Base-by-base conservation (phyloP, 106 monocot genomes). In the Alisma plantagoaquatica region DNA sequence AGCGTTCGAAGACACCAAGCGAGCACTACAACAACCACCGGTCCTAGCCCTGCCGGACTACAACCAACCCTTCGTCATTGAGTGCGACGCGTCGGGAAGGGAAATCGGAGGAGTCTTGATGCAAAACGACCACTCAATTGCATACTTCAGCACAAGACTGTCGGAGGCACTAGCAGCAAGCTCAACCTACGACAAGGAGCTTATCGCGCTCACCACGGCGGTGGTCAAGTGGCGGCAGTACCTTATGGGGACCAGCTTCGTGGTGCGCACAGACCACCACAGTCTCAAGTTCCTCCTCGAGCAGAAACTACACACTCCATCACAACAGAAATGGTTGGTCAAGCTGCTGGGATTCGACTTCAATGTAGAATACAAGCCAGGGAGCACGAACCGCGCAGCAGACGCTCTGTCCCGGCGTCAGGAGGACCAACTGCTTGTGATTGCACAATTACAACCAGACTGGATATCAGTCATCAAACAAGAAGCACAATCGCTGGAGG, bases 331-430 rank as follows among this genome's bases (percentile, higher is more conserved):
- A 14, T 54, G 54, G 54, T 10, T 54, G 19, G 27, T 31, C 29
- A 54, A 54, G n/a, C 19, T 30, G 29, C 2, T 54, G 54, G 54
- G 54, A n/a, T 54, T 12, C n/a, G 28, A 54, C 10, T 54, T 54
- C 54, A 54, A 1, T 17, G 3, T 1, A 9, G 14, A 54, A 8
- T 54, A 54, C 19, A 28, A 17, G 19, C 14, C 0, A 31, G 26
- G 54, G 17, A 17, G 19, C 3, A 25, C 3, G n/a, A 54, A 54
- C 19, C 0, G 12, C 4, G 29, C 1, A 9, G 54, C 26, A 4
- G 27, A 54, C 33, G 30, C 54, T 2, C n/a, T 54, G 29, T 54
- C 2, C 0, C 10, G 1, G n/a, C n/a, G n/a, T n/a, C n/a, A n/a
- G n/a, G n/a, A n/a, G n/a, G n/a, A n/a, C n/a, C n/a, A n/a, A n/a